A percentile compares a stretch with the other conserved stretches of the same genome.
Evolutionary conservation across 2,329 filamentous ascomycete species (phyloP).

Genomic region (Cladosporium sp.): DNA sequence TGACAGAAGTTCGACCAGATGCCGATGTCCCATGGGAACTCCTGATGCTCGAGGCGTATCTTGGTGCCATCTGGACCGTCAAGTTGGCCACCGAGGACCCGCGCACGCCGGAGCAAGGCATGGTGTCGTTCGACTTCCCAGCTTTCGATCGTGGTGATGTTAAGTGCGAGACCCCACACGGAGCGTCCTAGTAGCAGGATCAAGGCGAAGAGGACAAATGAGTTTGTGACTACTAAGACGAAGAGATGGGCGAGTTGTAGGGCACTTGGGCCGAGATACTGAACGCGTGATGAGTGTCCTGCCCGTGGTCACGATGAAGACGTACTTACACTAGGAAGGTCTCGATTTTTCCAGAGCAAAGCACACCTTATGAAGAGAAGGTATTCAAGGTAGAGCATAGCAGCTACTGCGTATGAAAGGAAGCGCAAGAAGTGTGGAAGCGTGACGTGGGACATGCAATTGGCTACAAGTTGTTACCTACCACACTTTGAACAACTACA

Average conservation of each 20-base stretch:
- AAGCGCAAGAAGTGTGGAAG: conserved; percentile 82
- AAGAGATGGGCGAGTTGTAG: conserved; percentile 59
- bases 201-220: conserved; percentile 59
- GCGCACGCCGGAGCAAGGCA: conserved; percentile 42
- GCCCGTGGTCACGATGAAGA: not conserved
- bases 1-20: conserved; percentile 69
- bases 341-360: conserved; percentile 60
- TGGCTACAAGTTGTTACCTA: conserved; percentile 40
- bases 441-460: conserved; percentile 77
- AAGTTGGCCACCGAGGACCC: conserved; percentile 52
- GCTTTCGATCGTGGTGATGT: conserved; percentile 75
- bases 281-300: not conserved
- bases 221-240: conserved; percentile 54
- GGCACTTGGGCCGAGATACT: conserved; percentile 67
- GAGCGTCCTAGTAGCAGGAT: conserved; percentile 62
- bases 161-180: conserved; percentile 58
- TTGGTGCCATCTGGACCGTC: conserved; percentile 53
- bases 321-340: conserved; percentile 58
- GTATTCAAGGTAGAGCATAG: conserved; percentile 58
- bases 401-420: conserved; percentile 62
- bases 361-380: conserved; percentile 58
- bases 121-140: conserved; percentile 59
- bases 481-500: conserved; percentile 12
- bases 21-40: conserved; percentile 79
- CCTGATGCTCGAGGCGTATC: conserved; percentile 58